These are phyloP conservation scores for Platismatia glauca DNA, from an alignment of 495 filamentous ascomycete genomes.

Conservation along the genomic window DNA sequence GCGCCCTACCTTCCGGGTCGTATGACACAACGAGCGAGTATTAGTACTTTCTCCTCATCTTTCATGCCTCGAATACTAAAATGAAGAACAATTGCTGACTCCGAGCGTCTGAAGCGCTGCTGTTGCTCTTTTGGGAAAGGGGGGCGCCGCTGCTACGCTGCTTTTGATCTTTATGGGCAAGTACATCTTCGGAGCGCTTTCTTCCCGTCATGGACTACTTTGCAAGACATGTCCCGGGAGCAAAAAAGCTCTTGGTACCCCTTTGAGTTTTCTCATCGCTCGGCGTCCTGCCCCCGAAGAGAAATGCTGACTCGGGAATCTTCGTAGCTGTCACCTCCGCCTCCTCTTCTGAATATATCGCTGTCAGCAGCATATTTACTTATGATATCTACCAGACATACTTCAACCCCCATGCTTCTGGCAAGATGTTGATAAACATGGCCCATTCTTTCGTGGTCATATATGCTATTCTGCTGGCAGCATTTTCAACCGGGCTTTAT, in stretches of 20 bases:
- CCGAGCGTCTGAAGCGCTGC: conserved; percentile 41
- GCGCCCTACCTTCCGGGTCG: not conserved
- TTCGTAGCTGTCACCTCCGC: conserved; percentile 95
- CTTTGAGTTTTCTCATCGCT: not conserved
- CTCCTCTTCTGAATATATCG: conserved; percentile 82
- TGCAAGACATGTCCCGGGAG: not conserved
- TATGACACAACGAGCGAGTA: not conserved
- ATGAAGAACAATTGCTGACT: not conserved
- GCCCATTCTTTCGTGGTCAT: conserved; percentile 66
- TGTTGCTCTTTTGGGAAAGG: conserved; percentile 80
- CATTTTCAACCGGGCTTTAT: conserved; percentile 72
- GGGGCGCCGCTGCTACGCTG: conserved; percentile 74
- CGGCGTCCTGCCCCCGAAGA: not conserved
- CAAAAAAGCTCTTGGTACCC: not conserved
- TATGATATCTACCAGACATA: conserved; percentile 79
- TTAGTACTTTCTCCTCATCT: not conserved
- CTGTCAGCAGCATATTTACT: conserved; percentile 85
- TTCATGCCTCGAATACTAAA: not conserved
- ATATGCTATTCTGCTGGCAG: conserved; percentile 78
- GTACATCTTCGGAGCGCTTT: not conserved
- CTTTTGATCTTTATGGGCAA: conserved; percentile 46
- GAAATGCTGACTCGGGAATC: not conserved
- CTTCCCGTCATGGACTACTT: not conserved
- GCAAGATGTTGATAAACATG: conserved; percentile 76
- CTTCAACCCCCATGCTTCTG: conserved; percentile 44